These are phyloP conservation scores for Cyamopsis tetragonoloba DNA, from an alignment of 306 rosid genomes.

Conservation along the genomic window DNA sequence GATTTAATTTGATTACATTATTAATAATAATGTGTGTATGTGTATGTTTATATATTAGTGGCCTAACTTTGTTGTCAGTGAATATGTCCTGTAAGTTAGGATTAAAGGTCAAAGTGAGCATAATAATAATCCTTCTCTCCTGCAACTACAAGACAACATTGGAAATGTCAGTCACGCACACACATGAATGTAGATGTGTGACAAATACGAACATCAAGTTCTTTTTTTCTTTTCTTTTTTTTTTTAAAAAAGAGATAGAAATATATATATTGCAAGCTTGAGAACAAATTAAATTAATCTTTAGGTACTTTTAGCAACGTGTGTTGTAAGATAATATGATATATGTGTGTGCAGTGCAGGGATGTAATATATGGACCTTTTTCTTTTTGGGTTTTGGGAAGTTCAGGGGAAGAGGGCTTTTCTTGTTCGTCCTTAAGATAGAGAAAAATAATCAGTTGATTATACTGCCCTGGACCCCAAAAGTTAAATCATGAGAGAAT, in stretches of 20 bases:
- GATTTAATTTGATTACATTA: constrained; percentile 24
- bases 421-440: background rate
- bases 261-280: background rate
- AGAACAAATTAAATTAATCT: constrained; percentile 21
- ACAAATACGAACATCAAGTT: constrained; percentile 1
- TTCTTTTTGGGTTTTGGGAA: background rate
- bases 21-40: background rate
- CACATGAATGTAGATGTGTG: constrained; percentile 25
- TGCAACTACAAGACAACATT: constrained; percentile 33
- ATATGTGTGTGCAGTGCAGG: background rate
- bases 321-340: background rate
- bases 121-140: constrained; percentile 30
- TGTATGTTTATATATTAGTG: background rate
- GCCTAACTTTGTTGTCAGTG: constrained; percentile 34
- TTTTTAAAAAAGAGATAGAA: background rate
- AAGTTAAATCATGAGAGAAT: constrained; percentile 5
- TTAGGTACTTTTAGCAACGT: constrained; percentile 18
- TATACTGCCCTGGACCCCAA: background rate
- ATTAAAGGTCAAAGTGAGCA: constrained; percentile 44
- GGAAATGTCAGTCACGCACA: constrained; percentile 47
- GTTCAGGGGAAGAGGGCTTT: background rate
- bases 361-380: background rate
- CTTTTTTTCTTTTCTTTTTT: too few species aligned
- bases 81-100: constrained; percentile 30
- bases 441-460: background rate